These are phyloP conservation scores for Ceratonia siliqua DNA, from an alignment of 306 rosid genomes.

Conservation along the genomic window DNA sequence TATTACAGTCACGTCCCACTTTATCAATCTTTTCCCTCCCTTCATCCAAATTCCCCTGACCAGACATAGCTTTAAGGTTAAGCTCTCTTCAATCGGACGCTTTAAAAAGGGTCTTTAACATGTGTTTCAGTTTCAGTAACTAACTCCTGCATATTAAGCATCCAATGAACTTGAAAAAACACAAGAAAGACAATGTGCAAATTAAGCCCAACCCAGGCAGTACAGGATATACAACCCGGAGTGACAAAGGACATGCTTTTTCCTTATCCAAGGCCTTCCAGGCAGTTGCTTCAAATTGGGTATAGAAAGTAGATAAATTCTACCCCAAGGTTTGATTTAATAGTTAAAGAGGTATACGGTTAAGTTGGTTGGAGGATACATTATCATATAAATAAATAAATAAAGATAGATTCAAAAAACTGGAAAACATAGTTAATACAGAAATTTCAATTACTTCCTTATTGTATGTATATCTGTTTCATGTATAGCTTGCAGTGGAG, in stretches of 20 bases:
- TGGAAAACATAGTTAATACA: not conserved
- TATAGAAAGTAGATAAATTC: not conserved
- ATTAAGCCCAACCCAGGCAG: not conserved
- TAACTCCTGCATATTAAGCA: not conserved
- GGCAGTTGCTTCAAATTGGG: conserved; percentile 7
- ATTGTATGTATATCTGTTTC: conserved; percentile 11
- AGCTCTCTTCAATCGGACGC: not conserved
- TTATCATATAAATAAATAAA: too few species aligned
- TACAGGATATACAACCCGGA: conserved; percentile 5
- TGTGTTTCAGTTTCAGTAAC: conserved; percentile 4
- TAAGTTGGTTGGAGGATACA: too few species aligned
- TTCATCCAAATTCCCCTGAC: not conserved
- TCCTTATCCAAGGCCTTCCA: not conserved
- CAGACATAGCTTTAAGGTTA: not conserved
- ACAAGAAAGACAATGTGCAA: not conserved
- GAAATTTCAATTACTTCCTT: conserved; percentile 7
- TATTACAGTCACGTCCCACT: not conserved
- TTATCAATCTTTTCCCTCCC: not conserved
- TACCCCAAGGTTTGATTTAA: too few species aligned
- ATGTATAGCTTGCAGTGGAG: conserved; percentile 23
- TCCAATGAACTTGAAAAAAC: too few species aligned
- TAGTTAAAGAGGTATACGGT: too few species aligned
- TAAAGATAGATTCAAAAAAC: not conserved
- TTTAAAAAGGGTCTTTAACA: not conserved
- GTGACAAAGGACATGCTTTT: not conserved